Base-by-base conservation (phyloP, 306 rosid species). In the Alnus glutinosa region DNA sequence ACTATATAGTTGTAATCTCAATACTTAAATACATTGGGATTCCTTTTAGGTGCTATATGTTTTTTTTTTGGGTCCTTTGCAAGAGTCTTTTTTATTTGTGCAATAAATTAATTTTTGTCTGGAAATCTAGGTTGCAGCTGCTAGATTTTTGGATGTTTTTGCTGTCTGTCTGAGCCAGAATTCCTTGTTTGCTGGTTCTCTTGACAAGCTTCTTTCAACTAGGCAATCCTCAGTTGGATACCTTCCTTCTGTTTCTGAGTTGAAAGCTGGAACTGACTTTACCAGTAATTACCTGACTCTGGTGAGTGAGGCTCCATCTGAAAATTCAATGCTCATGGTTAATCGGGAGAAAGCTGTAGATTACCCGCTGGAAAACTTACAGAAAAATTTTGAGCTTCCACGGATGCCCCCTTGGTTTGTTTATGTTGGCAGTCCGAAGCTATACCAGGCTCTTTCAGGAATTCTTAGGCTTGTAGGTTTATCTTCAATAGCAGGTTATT, bases 331-430 rank as follows among this genome's bases (percentile, higher is more conserved):
- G 82, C 39, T 48, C 77, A 71, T 55, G 49, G 78, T 71, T 59
- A 78, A 85, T 88, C 88, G 77, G 85, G 91, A 89, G 71, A 85
- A 82, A 67, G 79, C 57, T 78, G 19, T 75, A 75, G 86, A 83
- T 70, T 76, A 83, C 57, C 73, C 74, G 34, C 70, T 66, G 64
- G 77, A 81, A 72, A 73, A 54, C 73, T 74, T 76, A 59, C 84
- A 80, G 79, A 81, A 80, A 79, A 82, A 71, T 51, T 87, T 83
- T 55, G 90, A 85, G 77, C 92, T 94, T 82, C 97, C 98, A 34
- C 92, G 88, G 74, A 91, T 91, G 97, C 98, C 98, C 85, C 95
- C 98, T 78, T 94, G 98, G 98, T 94, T 92, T 83, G 77, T 80
- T 75, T 78, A 83, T 73, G 80, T 87, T 79, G 97, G 98, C 55